Conservation (phyloP, 2,329 filamentous ascomycete genomes). For the Hymenoscyphus linearis region DNA sequence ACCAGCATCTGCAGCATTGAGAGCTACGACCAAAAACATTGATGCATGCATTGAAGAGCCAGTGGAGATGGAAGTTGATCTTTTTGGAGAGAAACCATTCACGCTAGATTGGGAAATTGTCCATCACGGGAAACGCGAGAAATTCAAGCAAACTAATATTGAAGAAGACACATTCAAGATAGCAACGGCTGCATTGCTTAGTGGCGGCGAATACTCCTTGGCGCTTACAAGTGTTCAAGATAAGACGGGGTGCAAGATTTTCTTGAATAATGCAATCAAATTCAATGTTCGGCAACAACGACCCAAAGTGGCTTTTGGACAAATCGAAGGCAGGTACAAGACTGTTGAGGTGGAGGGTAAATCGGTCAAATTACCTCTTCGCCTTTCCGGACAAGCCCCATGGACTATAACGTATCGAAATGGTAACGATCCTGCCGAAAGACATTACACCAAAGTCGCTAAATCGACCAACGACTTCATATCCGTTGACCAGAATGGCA, state of each 20-base stretch:
- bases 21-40: constrained; percentile 47
- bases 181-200: constrained; percentile 65
- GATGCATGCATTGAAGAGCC: constrained; percentile 80
- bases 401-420: constrained; percentile 79
- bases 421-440: constrained; percentile 44
- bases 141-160: constrained; percentile 60
- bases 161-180: constrained; percentile 61
- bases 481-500: constrained; percentile 60
- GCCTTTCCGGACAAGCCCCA: constrained; percentile 78
- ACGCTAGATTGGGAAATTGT: constrained; percentile 88
- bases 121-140: constrained; percentile 78
- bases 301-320: constrained; percentile 79
- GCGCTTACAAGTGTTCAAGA: constrained; percentile 84
- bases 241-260: constrained; percentile 77
- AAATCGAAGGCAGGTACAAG: constrained; percentile 72
- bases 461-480: constrained; percentile 63
- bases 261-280: constrained; percentile 77
- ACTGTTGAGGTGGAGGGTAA: constrained; percentile 74
- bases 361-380: constrained; percentile 69
- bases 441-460: constrained; percentile 41
- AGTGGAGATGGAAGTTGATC: constrained; percentile 65
- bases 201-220: constrained; percentile 86
- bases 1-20: constrained; percentile 73
- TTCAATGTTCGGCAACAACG: constrained; percentile 84
- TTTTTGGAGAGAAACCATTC: constrained; percentile 83